Base-by-base conservation (phyloP, 2,329 filamentous ascomycete species). In the Dothideomycetes sp. region DNA sequence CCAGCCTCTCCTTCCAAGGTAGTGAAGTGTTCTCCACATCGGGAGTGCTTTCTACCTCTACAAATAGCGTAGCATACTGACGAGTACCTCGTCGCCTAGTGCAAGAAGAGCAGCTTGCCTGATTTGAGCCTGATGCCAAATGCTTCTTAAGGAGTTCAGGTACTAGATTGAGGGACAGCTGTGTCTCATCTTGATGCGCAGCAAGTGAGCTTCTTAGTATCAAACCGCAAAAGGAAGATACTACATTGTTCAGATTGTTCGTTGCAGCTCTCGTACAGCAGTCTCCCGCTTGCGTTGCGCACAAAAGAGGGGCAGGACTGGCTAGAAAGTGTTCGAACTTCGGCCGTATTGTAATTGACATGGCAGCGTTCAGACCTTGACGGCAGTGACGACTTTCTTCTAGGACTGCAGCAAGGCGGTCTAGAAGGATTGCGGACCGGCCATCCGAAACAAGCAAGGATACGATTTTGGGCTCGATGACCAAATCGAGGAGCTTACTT, bases 1-100 rank as follows among this genome's bases (percentile, higher is more conserved):
- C 56, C 9, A 78, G 51, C 3, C 58, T 60, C 24, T 59, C 48
- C 45, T 63, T 64, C 74, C 74, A 79, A 43, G 74, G 60, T 19
- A 60, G 53, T 29, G 58, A 56, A 31, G 57, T 46, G 17, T 37
- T 43, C 30, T 42, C 52, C 12, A 50, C 48, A 35, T 48, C 45
- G 41, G 63, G 58, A 17, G 66, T 68, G 30, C 54, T 54, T 37
- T 58, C 49, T 44, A 61, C 56, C 37, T 61, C 54, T 18, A 66
- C 46, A 12, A 64, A 42, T 1, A 51, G 52, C 33, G 39, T 22
- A 17, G 29, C 29, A 10, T 17, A 15, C 30, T 37, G 39, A n/a
- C 18, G 34, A 5, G 30, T 27, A 27, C n/a, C 32, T n/a, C 27
- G 19, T 18, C 29, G 30, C 16, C 33, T 36, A 18, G 16, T 19